Conservation (phyloP, 1,284 basidiomycete species). For the Violaceomyces palustris region DNA sequence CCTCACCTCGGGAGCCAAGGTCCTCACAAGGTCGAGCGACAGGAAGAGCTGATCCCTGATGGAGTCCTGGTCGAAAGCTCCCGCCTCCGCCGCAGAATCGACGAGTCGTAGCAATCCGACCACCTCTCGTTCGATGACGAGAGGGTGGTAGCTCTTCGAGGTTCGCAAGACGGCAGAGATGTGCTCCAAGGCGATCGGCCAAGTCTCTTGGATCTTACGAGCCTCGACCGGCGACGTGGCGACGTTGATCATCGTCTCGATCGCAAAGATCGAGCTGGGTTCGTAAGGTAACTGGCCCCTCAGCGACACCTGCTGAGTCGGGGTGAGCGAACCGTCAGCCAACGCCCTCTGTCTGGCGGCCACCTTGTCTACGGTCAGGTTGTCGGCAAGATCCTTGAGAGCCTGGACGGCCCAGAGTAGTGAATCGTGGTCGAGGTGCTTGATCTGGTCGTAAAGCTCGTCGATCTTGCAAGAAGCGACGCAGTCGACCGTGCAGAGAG, state of each 20-base stretch:
- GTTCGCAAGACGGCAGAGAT: slow-evolving; percentile 72
- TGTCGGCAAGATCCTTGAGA: slow-evolving; percentile 82
- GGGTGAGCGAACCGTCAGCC: background rate
- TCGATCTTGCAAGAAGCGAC: slow-evolving; percentile 88
- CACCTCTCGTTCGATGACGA: slow-evolving; percentile 91
- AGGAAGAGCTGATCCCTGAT: slow-evolving; percentile 88
- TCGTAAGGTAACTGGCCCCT: slow-evolving; percentile 71
- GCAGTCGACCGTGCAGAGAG: slow-evolving; percentile 90
- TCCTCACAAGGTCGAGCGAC: slow-evolving; percentile 80
- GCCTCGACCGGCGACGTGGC: slow-evolving; percentile 60
- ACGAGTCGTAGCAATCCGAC: slow-evolving; percentile 56
- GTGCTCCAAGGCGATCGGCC: slow-evolving; percentile 89
- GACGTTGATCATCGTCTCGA: slow-evolving; percentile 84
- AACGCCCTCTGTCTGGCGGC: slow-evolving; percentile 9
- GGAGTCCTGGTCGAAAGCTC: slow-evolving; percentile 57
- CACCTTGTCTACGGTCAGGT: slow-evolving; percentile 67
- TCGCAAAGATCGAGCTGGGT: slow-evolving; percentile 83
- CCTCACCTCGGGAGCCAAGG: slow-evolving; percentile 70
- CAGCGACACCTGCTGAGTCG: slow-evolving; percentile 19
- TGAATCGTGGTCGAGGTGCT: slow-evolving; percentile 62
- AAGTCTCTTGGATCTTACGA: slow-evolving; percentile 80
- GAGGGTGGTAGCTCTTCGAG: slow-evolving; percentile 74
- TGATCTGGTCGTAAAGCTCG: slow-evolving; percentile 86
- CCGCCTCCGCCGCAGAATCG: slow-evolving; percentile 11
- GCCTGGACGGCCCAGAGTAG: slow-evolving; percentile 76